Conservation (phyloP, 805 yeast species). For the Spathaspora sp. region DNA sequence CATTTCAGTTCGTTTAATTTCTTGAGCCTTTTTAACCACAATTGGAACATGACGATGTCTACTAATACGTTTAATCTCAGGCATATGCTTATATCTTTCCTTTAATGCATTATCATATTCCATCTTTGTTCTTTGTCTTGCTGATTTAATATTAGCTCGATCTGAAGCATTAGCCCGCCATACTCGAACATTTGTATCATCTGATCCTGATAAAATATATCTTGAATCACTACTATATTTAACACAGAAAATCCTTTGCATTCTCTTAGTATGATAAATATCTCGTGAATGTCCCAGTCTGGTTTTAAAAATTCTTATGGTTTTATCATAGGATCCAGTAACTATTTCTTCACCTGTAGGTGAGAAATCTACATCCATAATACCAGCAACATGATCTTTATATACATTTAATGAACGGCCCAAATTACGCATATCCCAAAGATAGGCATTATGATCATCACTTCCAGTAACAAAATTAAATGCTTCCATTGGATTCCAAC, state of each 20-base stretch:
- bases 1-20: slow-evolving; percentile 74
- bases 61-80: slow-evolving; percentile 85
- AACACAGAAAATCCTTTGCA: slow-evolving; percentile 90
- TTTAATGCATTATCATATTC: slow-evolving; percentile 91
- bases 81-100: slow-evolving; percentile 93
- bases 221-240: slow-evolving; percentile 85
- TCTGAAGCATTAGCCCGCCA: slow-evolving; percentile 92
- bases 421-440: slow-evolving; percentile 96
- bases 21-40: slow-evolving; percentile 83
- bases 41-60: slow-evolving; percentile 91
- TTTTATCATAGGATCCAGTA: slow-evolving; percentile 92
- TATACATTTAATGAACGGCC: slow-evolving; percentile 75
- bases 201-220: slow-evolving; percentile 86
- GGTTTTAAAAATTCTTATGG: slow-evolving; percentile 74
- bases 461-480: slow-evolving; percentile 86
- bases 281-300: slow-evolving; percentile 91
- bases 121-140: slow-evolving; percentile 74
- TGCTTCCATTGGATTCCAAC: slow-evolving; percentile 99
- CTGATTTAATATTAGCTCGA: slow-evolving; percentile 73
- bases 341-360: slow-evolving; percentile 97
- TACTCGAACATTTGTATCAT: slow-evolving; percentile 90
- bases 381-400: slow-evolving; percentile 95
- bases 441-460: slow-evolving; percentile 92
- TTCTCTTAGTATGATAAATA: slow-evolving; percentile 92
- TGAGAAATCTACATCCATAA: slow-evolving; percentile 88